These are phyloP conservation scores for Tolypocladium amazonense DNA, from an alignment of 2,329 filamentous ascomycete species.

Conservation along the genomic window DNA sequence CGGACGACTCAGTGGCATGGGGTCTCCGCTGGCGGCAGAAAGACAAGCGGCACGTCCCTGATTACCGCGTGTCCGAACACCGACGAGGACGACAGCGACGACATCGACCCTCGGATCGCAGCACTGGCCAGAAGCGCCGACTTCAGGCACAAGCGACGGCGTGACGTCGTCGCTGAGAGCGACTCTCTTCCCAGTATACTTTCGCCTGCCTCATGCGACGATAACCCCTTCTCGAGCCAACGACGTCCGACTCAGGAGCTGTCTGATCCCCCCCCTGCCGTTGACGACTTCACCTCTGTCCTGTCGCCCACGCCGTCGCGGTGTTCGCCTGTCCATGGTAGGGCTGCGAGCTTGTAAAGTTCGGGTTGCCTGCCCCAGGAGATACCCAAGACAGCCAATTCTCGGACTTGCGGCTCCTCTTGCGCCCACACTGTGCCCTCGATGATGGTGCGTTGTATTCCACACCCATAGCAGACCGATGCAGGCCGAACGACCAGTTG, in stretches of 20 bases:
- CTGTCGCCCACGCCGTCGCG: constrained; percentile 12
- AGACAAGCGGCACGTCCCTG: constrained; percentile 1
- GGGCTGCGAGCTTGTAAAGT: constrained; percentile 9
- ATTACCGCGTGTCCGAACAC: neutral
- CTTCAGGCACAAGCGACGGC: neutral
- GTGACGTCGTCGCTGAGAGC: neutral
- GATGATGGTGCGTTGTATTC: constrained; percentile 37
- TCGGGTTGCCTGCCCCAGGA: constrained; percentile 14
- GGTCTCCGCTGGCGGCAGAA: neutral
- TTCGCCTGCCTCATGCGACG: constrained; percentile 17
- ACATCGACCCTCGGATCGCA: neutral
- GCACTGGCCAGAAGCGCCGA: neutral
- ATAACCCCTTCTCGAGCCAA: constrained; percentile 12
- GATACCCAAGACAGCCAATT: constrained; percentile 13
- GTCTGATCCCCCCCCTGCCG: constrained; percentile 15
- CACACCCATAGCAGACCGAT: neutral
- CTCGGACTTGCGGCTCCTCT: constrained; percentile 23
- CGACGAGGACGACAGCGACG: neutral
- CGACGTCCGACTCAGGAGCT: constrained; percentile 21
- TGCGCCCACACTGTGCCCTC: constrained; percentile 25
- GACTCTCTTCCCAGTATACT: neutral
- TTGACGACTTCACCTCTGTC: constrained; percentile 10
- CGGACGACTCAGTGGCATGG: neutral
- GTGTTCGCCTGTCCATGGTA: constrained; percentile 18
- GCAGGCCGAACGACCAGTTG: neutral